Evolutionary conservation across 345 rosid genomes (phyloP).

Genomic region (Eucalyptus marginata): DNA sequence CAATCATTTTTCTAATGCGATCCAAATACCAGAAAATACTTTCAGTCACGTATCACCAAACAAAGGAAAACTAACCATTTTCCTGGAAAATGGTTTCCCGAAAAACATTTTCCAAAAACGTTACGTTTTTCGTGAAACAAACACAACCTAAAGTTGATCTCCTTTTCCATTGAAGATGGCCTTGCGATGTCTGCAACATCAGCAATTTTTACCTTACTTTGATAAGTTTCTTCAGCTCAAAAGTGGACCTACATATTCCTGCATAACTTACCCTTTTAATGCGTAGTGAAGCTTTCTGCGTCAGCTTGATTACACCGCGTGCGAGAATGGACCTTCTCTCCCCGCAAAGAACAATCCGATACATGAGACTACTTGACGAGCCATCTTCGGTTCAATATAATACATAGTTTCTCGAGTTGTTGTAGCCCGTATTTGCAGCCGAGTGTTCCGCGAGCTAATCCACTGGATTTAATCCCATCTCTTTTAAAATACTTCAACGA

Average conservation of each 20-base stretch:
- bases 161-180: background rate
- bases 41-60: no score
- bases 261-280: background rate
- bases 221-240: background rate
- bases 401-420: background rate
- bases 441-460: background rate
- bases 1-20: no score
- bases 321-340: background rate
- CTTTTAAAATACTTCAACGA: background rate
- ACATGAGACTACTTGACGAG: background rate
- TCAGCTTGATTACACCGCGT: background rate
- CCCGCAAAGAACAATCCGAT: background rate
- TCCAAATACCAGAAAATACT: no score
- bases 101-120: no score
- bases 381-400: background rate
- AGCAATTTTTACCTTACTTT: background rate
- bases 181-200: background rate
- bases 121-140: no score
- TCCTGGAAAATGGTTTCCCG: no score
- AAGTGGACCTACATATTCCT: background rate
- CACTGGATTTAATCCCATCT: background rate
- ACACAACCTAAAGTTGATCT: background rate
- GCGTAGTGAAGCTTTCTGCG: background rate
- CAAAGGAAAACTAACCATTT: no score
- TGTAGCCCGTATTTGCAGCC: background rate